phyloP scores from a whole-genome alignment of 2,329 filamentous ascomycete genomes.

The Fonsecaea multimorphosa region DNA sequence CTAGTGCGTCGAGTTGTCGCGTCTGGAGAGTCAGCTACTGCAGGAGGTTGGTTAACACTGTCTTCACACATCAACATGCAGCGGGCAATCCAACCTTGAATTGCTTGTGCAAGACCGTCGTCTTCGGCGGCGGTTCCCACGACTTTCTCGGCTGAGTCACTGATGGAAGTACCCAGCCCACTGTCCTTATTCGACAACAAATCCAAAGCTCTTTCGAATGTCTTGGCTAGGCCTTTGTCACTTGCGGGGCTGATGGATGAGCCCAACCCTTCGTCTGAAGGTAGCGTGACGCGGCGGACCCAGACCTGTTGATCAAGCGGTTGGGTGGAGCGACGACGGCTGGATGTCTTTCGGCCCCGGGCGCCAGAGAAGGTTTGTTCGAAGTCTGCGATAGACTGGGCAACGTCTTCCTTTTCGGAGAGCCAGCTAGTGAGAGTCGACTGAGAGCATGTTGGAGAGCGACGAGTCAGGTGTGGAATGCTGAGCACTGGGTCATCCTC shows the following conservation, averaged over 20 bases:
- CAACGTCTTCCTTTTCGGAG: conserved; percentile 74
- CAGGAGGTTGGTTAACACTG: conserved; percentile 35
- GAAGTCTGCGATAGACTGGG: conserved; percentile 72
- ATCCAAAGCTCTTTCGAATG: conserved; percentile 48
- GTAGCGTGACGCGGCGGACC: conserved; percentile 61
- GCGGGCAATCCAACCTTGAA: conserved; percentile 42
- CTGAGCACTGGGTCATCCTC: conserved; percentile 52
- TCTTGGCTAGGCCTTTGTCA: conserved; percentile 52
- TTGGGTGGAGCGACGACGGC: conserved; percentile 36
- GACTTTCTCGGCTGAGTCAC: conserved; percentile 39
- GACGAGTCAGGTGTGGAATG: conserved; percentile 61
- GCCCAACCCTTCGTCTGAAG: conserved; percentile 85
- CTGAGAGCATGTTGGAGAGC: conserved; percentile 65
- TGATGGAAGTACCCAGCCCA: conserved; percentile 33
- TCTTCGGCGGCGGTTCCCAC: conserved; percentile 40
- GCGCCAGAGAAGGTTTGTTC: conserved; percentile 64
- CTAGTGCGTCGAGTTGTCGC: conserved; percentile 29
- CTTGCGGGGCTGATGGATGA: conserved; percentile 71
- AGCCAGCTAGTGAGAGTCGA: conserved; percentile 41
- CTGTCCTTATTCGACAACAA: conserved; percentile 45
- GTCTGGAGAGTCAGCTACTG: conserved; percentile 39
- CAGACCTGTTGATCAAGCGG: conserved; percentile 39
- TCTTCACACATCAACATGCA: conserved; percentile 39
- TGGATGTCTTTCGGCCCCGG: conserved; percentile 46
- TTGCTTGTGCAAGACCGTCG: conserved; percentile 34